These are phyloP conservation scores for Vaccinium vitisidaea DNA, from an alignment of 148 eudicot species.

Conservation along the genomic window DNA sequence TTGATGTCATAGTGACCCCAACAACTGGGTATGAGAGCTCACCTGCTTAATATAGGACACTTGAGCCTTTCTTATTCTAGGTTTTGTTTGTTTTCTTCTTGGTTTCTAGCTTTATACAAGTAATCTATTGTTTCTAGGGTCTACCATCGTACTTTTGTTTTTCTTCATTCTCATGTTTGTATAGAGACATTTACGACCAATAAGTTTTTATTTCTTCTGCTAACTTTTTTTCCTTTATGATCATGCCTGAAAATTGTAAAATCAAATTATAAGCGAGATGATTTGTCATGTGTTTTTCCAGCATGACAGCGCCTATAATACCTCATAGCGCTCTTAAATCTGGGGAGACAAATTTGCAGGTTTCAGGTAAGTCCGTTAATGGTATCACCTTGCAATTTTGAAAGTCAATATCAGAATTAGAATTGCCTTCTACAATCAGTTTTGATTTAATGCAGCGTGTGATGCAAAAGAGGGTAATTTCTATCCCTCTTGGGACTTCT, in stretches of 20 bases:
- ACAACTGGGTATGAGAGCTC: conserved; percentile 82
- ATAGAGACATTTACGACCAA: not conserved
- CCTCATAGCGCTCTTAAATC: conserved; percentile 66
- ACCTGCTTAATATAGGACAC: not conserved
- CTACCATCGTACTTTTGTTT: not conserved
- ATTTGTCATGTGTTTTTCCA: conserved; percentile 30
- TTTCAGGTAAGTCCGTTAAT: conserved; percentile 56
- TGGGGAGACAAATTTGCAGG: conserved; percentile 80
- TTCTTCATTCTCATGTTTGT: not conserved
- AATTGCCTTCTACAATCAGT: not conserved
- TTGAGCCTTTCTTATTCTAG: not conserved
- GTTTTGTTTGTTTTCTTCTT: not conserved
- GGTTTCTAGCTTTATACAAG: not conserved
- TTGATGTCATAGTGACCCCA: conserved; percentile 91
- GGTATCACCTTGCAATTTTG: not conserved
- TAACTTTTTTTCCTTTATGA: not conserved
- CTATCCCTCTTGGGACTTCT: conserved; percentile 9
- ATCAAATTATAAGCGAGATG: not conserved
- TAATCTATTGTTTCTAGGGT: not conserved
- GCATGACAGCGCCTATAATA: conserved; percentile 95
- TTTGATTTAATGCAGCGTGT: not conserved
- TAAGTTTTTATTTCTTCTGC: not conserved
- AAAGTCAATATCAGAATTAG: not conserved
- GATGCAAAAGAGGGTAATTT: not conserved
- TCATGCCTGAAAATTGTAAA: not conserved